Percentiles rank a stretch among this genome's conserved stretches.
These are phyloP conservation scores for Aspergillus sojae DNA, from an alignment of 2,329 filamentous ascomycete genomes.

Conservation along the genomic window DNA sequence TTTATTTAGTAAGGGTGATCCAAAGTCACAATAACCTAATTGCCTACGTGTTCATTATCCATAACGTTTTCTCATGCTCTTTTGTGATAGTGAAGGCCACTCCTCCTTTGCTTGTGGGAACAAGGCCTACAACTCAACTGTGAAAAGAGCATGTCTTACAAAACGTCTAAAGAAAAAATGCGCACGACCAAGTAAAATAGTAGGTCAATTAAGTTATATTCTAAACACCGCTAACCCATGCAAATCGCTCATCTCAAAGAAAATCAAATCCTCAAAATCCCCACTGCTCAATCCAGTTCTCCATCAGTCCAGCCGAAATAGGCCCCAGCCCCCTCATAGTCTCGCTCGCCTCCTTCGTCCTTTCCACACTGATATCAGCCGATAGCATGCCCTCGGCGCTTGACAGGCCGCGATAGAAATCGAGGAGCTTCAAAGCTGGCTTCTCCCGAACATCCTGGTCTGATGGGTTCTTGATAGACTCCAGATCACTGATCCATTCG, in stretches of 20 bases:
- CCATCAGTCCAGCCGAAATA: neutral
- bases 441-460: constrained; percentile 47
- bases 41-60: no score
- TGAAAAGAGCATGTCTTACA: neutral
- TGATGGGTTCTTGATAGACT: constrained; percentile 42
- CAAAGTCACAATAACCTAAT: no score
- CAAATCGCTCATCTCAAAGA: neutral
- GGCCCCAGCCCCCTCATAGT: constrained; percentile 45
- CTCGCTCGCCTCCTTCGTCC: constrained; percentile 44
- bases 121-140: neutral
- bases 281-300: constrained; percentile 9
- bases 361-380: constrained; percentile 45
- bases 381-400: constrained; percentile 24
- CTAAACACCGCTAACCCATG: neutral
- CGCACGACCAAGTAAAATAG: no score
- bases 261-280: neutral
- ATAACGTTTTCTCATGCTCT: no score
- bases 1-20: no score
- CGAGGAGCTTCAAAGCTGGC: constrained; percentile 56
- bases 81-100: no score
- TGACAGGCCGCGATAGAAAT: constrained; percentile 49
- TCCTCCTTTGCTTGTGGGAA: no score
- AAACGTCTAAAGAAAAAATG: fast-evolving
- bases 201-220: neutral
- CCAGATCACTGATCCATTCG: constrained; percentile 52